These are phyloP conservation scores for Naegleria lovaniensis DNA, from an alignment of 208 protist genomes.

Conservation along the genomic window DNA sequence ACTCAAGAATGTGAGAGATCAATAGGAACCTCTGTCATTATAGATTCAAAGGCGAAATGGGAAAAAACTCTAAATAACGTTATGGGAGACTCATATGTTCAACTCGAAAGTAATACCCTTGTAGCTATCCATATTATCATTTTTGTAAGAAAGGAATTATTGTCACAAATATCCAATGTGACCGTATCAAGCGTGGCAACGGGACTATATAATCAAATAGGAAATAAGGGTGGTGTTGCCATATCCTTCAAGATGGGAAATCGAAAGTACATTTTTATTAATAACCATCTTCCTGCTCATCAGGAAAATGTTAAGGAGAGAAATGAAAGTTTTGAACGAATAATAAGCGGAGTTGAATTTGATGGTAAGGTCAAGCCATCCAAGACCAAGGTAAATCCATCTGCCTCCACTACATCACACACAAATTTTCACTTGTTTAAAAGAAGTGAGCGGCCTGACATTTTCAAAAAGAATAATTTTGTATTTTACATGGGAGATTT, in stretches of 20 bases:
- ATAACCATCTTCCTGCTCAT: slow-evolving; percentile 76
- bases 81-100: not conserved
- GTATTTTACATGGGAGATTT: slow-evolving; percentile 86
- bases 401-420: slow-evolving; percentile 15
- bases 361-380: slow-evolving; percentile 38
- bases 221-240: slow-evolving; percentile 84
- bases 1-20: slow-evolving; percentile 25
- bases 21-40: not conserved
- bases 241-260: slow-evolving; percentile 56
- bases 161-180: not conserved
- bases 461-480: slow-evolving; percentile 63
- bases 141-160: not conserved
- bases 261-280: slow-evolving; percentile 66
- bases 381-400: slow-evolving; percentile 13
- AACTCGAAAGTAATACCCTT: not conserved
- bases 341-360: slow-evolving; percentile 58
- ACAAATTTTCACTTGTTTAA: slow-evolving; percentile 19
- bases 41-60: not conserved
- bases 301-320: slow-evolving; percentile 59
- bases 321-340: slow-evolving; percentile 70
- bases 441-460: slow-evolving; percentile 26
- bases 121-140: not conserved
- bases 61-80: not conserved
- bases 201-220: slow-evolving; percentile 37
- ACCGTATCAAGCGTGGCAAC: not conserved